Conservation (phyloP, 2,329 filamentous ascomycete genomes). For the Capronia americana region DNA sequence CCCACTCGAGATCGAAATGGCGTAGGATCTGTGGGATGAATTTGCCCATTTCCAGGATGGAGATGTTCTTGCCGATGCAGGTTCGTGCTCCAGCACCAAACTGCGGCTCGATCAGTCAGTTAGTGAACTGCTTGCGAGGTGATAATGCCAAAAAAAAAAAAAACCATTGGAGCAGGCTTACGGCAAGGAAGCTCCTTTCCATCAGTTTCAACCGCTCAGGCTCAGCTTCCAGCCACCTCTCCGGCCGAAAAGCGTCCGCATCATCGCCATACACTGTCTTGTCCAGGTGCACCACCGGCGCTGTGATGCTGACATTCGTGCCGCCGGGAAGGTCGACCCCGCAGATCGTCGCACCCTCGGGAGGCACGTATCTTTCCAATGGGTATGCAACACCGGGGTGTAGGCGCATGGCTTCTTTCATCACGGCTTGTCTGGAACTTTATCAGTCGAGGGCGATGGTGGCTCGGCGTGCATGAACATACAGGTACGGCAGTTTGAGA, state of each 20-base stretch:
- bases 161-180: slow-evolving; percentile 1
- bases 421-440: slow-evolving; percentile 44
- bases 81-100: slow-evolving; percentile 56
- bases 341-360: slow-evolving; percentile 52
- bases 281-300: slow-evolving; percentile 24
- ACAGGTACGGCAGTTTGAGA: slow-evolving; percentile 27
- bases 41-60: slow-evolving; percentile 30
- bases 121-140: neutral
- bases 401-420: slow-evolving; percentile 57
- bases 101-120: slow-evolving; percentile 19
- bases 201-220: slow-evolving; percentile 24
- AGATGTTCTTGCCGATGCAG: slow-evolving; percentile 33
- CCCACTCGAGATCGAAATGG: slow-evolving; percentile 29
- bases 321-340: slow-evolving; percentile 42
- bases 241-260: slow-evolving; percentile 31
- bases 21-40: slow-evolving; percentile 32
- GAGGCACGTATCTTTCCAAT: slow-evolving; percentile 47
- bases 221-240: slow-evolving; percentile 47
- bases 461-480: neutral
- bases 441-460: neutral
- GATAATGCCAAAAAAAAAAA: neutral
- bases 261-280: slow-evolving; percentile 35
- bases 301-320: slow-evolving; percentile 24
- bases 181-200: slow-evolving; percentile 41
- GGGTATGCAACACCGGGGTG: slow-evolving; percentile 50